Percentiles rank a stretch among this genome's conserved stretches.
phyloP scores from a whole-genome alignment of 805 yeast genomes.

The Kodamaea kakaduensis region DNA sequence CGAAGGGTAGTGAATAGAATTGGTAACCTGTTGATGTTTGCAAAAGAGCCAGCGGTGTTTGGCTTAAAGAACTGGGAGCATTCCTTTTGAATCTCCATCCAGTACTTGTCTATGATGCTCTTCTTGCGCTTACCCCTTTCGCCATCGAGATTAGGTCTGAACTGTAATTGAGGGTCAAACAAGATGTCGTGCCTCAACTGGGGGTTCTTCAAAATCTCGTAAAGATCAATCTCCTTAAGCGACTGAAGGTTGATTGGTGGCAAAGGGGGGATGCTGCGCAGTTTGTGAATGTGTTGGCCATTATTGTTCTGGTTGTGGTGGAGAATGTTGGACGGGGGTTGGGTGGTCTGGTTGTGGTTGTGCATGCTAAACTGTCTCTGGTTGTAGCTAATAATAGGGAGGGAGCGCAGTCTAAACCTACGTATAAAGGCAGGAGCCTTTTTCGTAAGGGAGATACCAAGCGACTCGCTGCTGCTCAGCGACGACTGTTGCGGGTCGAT shows the following conservation, averaged over 20 bases:
- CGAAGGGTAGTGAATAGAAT: slow-evolving; percentile 72
- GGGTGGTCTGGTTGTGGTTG: slow-evolving; percentile 18
- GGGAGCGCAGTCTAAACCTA: slow-evolving; percentile 35
- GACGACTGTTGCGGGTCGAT: slow-evolving; percentile 13
- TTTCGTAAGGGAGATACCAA: slow-evolving; percentile 7
- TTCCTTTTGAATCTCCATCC: slow-evolving; percentile 74
- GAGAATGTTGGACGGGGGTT: no score
- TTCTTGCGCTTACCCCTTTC: slow-evolving; percentile 83
- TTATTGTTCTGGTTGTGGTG: slow-evolving; percentile 11
- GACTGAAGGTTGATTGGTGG: slow-evolving; percentile 85
- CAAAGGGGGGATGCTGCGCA: slow-evolving; percentile 38
- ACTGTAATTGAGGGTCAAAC: slow-evolving; percentile 88
- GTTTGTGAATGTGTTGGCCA: slow-evolving; percentile 4
- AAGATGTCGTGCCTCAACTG: slow-evolving; percentile 89
- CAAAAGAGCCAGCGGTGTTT: slow-evolving; percentile 5
- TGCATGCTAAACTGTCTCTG: slow-evolving; percentile 13
- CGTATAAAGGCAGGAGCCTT: slow-evolving; percentile 34
- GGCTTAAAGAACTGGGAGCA: slow-evolving; percentile 44
- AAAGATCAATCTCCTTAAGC: slow-evolving; percentile 79
- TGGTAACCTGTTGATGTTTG: slow-evolving; percentile 49
- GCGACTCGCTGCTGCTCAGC: slow-evolving; percentile 5
- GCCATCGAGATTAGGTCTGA: slow-evolving; percentile 87
- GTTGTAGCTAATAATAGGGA: slow-evolving; percentile 40
- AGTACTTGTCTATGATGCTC: slow-evolving; percentile 71
- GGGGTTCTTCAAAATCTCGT: slow-evolving; percentile 86